Evolutionary conservation across 2,329 filamentous ascomycete genomes (phyloP), one percentile per base, ranked within the genome.

Genomic region (Penicillium sp.): DNA sequence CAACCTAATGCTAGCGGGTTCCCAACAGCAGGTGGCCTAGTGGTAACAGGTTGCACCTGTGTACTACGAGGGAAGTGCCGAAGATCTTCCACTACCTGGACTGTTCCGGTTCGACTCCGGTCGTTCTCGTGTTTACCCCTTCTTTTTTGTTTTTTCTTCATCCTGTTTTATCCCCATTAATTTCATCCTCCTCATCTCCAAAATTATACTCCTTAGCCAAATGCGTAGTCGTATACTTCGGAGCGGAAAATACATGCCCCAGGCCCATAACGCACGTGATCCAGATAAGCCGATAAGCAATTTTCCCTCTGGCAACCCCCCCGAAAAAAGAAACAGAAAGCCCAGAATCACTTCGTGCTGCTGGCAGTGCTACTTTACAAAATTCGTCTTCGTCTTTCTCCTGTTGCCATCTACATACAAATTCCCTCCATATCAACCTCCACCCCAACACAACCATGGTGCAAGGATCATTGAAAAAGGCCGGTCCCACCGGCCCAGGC

Each of bases 391-490:
- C 37, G 3, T 50, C n/a, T 38, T 42, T 13, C 21, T 13, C 10
- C 19, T 42, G 6, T 15, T 5, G 4, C 31, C 6, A 29, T 27
- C 3, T 17, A 37, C 7, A 27, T 41, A 29, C 9, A 1, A 2
- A 5, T 9, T 19, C 17, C 4, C 7, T 7, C 9, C n/a, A n/a
- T 15, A 29, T 2, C 38, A 52, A 43, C 33, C 41, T 15, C 48
- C 19, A 37, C 1, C 12, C 56, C 40, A 23, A 48, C 9, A 29
- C 56, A 63, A 23, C 19, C 60, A 82, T 81, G 80, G 78, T 78
- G 21, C 80, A 82, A 75, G 79, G 79, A 58, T 67, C 71, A 37
- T 66, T 82, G 54, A 82, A 82, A 62, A 81, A 81, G 60, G 63
- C 57, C 73, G 31, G 54, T 50, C 48, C 68, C 69, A 9, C 52